Conservation (phyloP, 345 rosid species). For the Eucalyptus curtisii region DNA sequence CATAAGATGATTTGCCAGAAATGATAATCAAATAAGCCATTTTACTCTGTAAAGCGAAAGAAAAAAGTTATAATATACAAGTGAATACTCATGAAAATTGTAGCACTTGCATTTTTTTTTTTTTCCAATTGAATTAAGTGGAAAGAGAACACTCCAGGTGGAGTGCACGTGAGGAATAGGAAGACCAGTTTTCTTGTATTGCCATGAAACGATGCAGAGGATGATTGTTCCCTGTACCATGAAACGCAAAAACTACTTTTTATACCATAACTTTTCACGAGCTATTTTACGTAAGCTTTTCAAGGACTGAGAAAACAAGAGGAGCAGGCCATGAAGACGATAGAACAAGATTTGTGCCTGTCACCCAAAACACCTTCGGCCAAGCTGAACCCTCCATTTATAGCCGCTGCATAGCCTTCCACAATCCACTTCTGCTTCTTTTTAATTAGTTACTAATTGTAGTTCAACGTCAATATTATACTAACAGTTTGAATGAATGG, state of each 20-base stretch:
- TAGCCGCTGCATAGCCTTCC: neutral
- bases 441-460: neutral
- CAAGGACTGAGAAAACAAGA: neutral
- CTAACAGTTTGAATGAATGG: neutral
- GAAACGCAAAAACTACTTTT: neutral
- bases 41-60: rapidly evolving
- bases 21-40: no score
- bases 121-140: neutral
- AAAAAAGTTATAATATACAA: no score
- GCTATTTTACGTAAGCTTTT: neutral
- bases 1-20: no score
- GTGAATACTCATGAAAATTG: rapidly evolving
- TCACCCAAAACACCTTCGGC: neutral
- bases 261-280: neutral
- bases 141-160: neutral
- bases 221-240: neutral
- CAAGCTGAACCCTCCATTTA: neutral
- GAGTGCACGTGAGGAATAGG: neutral
- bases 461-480: neutral
- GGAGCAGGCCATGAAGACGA: neutral
- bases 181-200: neutral
- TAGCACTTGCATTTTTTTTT: no score
- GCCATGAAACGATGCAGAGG: neutral
- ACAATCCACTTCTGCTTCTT: neutral
- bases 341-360: neutral